These are phyloP conservation scores for Sisymbrium altissimum DNA, from an alignment of 345 rosid genomes.

Conservation along the genomic window DNA sequence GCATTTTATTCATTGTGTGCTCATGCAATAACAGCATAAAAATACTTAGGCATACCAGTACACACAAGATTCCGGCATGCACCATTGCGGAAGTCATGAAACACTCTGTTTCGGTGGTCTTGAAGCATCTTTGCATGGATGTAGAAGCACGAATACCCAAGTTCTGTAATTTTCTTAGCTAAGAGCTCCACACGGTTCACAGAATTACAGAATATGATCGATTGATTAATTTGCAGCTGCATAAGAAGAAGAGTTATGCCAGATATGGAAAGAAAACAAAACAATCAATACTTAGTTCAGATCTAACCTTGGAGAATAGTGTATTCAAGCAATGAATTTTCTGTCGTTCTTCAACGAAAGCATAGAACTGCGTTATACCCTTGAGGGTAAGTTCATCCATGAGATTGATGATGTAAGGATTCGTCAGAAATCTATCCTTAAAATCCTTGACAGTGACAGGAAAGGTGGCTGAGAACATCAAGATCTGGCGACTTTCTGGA, in stretches of 20 bases:
- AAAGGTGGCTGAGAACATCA: constrained; percentile 93
- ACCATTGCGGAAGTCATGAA: constrained; percentile 95
- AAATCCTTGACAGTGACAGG: constrained; percentile 93
- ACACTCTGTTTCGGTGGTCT: constrained; percentile 93
- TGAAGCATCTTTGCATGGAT: constrained; percentile 97
- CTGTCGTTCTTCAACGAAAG: constrained; percentile 94
- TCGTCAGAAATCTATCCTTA: constrained; percentile 73
- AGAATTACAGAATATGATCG: constrained; percentile 92
- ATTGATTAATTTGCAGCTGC: constrained; percentile 95
- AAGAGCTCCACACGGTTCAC: constrained; percentile 90
- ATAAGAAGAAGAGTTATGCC: constrained; percentile 21
- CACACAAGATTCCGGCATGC: constrained; percentile 98
- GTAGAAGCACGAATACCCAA: constrained; percentile 91
- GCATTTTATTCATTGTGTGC: not conserved
- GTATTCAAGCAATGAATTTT: constrained; percentile 95
- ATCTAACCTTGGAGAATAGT: constrained; percentile 80
- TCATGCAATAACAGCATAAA: constrained; percentile 1
- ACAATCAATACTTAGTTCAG: not conserved
- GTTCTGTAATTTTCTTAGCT: constrained; percentile 95
- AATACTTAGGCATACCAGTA: constrained; percentile 52
- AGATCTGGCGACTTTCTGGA: constrained; percentile 66
- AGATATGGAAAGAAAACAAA: not conserved
- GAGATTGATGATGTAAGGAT: constrained; percentile 80
- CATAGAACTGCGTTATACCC: constrained; percentile 91
- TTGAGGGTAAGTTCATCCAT: constrained; percentile 96